Evolutionary conservation across 2,329 filamentous ascomycete genomes (phyloP).

Genomic region (Catunica adiposa): DNA sequence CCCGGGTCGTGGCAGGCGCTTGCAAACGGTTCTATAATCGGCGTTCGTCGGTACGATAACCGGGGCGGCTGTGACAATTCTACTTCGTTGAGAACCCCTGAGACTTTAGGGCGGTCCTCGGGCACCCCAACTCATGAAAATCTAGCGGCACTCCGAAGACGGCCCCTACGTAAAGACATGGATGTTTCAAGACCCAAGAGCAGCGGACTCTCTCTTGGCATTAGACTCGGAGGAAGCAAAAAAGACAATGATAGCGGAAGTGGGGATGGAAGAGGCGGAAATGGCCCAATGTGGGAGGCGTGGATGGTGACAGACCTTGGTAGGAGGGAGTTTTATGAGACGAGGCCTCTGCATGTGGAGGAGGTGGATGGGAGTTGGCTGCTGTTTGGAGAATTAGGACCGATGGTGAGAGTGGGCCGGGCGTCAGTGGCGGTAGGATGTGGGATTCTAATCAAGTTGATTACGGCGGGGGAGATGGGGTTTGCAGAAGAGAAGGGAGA

Average conservation of each 20-base stretch:
- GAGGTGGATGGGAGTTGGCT: conserved; percentile 34
- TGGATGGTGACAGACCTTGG: conserved; percentile 36
- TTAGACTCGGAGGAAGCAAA: background rate
- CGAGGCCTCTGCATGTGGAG: conserved; percentile 27
- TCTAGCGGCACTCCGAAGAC: conserved; percentile 10
- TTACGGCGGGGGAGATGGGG: conserved; percentile 48
- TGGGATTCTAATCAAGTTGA: conserved; percentile 56
- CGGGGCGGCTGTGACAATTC: conserved; percentile 15
- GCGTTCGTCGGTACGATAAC: conserved; percentile 34
- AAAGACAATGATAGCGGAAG: too few relatives aligned
- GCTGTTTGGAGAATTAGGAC: conserved; percentile 49
- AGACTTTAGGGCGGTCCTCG: background rate
- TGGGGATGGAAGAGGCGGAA: background rate
- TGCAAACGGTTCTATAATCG: conserved; percentile 42
- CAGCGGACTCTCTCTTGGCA: background rate
- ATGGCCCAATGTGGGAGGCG: conserved; percentile 30
- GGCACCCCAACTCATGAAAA: background rate
- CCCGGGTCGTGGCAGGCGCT: conserved; percentile 51
- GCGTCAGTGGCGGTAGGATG: conserved; percentile 53
- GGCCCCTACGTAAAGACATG: conserved; percentile 14
- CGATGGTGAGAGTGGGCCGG: conserved; percentile 44
- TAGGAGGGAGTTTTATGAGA: conserved; percentile 29
- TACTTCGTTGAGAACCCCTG: background rate
- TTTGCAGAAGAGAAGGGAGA: conserved; percentile 28
- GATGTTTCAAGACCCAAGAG: background rate